These are phyloP conservation scores for Pythium pyrilobum DNA, from an alignment of 352 stramenopile species.

Conservation along the genomic window DNA sequence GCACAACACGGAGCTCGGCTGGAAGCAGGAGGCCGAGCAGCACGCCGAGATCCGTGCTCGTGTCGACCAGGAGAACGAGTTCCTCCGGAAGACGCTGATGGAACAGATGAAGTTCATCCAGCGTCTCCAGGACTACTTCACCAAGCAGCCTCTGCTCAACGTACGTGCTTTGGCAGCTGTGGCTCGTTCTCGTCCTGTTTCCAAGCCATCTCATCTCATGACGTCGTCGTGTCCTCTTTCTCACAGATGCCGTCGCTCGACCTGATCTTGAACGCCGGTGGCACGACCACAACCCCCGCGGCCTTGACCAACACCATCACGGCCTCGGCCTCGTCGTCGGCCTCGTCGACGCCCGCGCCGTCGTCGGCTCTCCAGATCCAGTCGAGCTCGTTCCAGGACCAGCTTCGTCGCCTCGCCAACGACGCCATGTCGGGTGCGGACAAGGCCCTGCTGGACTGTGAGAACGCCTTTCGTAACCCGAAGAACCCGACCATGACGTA, in stretches of 20 bases:
- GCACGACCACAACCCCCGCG: slow-evolving; percentile 46
- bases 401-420: slow-evolving; percentile 54
- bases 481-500: slow-evolving; percentile 88
- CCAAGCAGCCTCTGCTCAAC: slow-evolving; percentile 86
- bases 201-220: neutral
- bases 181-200: neutral
- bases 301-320: slow-evolving; percentile 55
- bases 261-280: slow-evolving; percentile 78
- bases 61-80: slow-evolving; percentile 88
- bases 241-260: slow-evolving; percentile 74
- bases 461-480: slow-evolving; percentile 69
- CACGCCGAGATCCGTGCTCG: slow-evolving; percentile 83
- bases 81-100: slow-evolving; percentile 85
- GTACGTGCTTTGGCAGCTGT: slow-evolving; percentile 17
- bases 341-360: slow-evolving; percentile 44
- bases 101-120: slow-evolving; percentile 92
- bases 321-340: slow-evolving; percentile 44
- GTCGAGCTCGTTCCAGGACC: slow-evolving; percentile 76
- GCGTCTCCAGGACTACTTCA: slow-evolving; percentile 87
- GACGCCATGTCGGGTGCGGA: slow-evolving; percentile 56
- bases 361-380: slow-evolving; percentile 68
- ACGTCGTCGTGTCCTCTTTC: neutral
- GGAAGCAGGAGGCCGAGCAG: slow-evolving; percentile 87
- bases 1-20: slow-evolving; percentile 85
- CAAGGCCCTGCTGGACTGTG: slow-evolving; percentile 66